Evolutionary conservation across 495 filamentous ascomycete species (phyloP).

Genomic region (Tuber brumale): DNA sequence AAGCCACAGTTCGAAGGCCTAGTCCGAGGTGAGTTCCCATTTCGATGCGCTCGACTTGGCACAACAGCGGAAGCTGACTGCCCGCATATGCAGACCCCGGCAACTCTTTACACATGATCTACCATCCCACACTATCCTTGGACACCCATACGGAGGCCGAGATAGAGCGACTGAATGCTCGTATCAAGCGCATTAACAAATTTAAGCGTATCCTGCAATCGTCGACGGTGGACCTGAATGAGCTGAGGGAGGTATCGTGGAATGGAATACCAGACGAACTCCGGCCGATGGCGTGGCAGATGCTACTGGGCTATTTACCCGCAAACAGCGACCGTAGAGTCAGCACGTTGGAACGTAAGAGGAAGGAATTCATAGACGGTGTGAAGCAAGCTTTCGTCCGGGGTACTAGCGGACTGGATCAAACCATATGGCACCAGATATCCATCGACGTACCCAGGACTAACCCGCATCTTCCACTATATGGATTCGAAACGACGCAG

Average conservation of each 20-base stretch:
- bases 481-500: slow-evolving; percentile 92
- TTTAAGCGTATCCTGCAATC: slow-evolving; percentile 94
- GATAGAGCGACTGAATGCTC: slow-evolving; percentile 74
- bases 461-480: slow-evolving; percentile 89
- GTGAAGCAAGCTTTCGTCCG: slow-evolving; percentile 91
- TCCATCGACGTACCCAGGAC: slow-evolving; percentile 97
- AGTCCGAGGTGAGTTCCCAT: slow-evolving; percentile 55
- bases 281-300: slow-evolving; percentile 95
- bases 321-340: slow-evolving; percentile 89
- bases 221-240: slow-evolving; percentile 74
- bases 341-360: slow-evolving; percentile 82
- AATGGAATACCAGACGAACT: slow-evolving; percentile 90
- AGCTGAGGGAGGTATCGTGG: slow-evolving; percentile 81
- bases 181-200: slow-evolving; percentile 93
- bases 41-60: not conserved
- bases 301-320: slow-evolving; percentile 89
- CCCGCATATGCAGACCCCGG: slow-evolving; percentile 61
- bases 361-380: slow-evolving; percentile 94
- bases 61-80: not conserved
- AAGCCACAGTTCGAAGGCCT: slow-evolving; percentile 97
- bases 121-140: slow-evolving; percentile 66
- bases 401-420: slow-evolving; percentile 66
- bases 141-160: slow-evolving; percentile 59
- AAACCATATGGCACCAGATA: slow-evolving; percentile 97
- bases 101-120: slow-evolving; percentile 90